Evolutionary conservation across 192 early-diverging fungal genomes (phyloP), one percentile per base, ranked within the genome.

Genomic region (Kappamyces sp.): DNA sequence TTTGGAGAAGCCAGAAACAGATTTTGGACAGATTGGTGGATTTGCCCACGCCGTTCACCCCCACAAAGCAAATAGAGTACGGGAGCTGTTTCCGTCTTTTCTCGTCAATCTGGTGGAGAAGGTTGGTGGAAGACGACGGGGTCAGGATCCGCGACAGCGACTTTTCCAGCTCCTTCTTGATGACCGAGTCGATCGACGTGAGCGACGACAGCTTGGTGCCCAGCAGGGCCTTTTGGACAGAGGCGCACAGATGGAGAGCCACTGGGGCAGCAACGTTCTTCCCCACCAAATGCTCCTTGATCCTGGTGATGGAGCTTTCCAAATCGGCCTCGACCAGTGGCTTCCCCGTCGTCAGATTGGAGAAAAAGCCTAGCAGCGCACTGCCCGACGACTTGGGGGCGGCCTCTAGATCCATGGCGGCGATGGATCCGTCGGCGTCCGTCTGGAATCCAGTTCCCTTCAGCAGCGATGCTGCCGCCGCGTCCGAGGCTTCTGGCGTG

Each of bases 251-350:
- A 61, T 92, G 84, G 39, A 84, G 73, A 3, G 92, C 84, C 49
- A 93, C 89, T 62, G 94, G 87, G 1, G 87, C 80, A 0, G 94
- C 94, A 1, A 97, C 94, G 65, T 97, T 97, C 72, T 94, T 93
- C 66, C 81, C 82, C 46, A 94, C 82, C 58, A 97, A 65, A 66
- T 95, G 92, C 61, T 93, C 88, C 61, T 87, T 88, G 88, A 97
- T 93, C 62, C 85, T 90, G 36, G 77, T 73, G 76, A 97, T 79
- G 3, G 86, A 80, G n/a, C 88, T 89, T 2, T 82, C 84, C 47
- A 97, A 71, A 37, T 78, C 75, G 32, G 85, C 82, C 8, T 74
- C 74, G 10, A 81, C 86, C 62, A 97, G 79, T 55, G 86, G 80
- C 54, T 66, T 64, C 35, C 57, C 70, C 52, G 37, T 62, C 62